Evolutionary conservation across 305 asterid genomes (phyloP).

Genomic region (Fraxinus angustifolia): DNA sequence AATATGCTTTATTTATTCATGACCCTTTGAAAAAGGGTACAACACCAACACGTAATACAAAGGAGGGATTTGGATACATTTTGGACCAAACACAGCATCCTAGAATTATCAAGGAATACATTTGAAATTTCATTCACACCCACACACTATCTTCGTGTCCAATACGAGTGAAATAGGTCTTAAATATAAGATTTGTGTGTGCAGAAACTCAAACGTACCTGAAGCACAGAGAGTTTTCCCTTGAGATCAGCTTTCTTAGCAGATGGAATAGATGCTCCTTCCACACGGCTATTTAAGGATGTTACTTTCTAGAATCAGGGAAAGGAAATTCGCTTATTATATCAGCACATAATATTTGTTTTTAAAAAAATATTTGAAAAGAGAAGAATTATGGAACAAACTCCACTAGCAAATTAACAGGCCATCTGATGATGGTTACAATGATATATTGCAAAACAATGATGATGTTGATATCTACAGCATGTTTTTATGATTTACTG

Average conservation of each 20-base stretch:
- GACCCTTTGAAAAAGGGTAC: neutral
- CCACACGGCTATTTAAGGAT: constrained; percentile 72
- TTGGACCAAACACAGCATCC: neutral
- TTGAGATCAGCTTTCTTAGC: constrained; percentile 84
- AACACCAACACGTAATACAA: neutral
- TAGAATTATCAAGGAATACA: neutral
- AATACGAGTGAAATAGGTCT: neutral
- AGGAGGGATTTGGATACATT: neutral
- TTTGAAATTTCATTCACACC: neutral
- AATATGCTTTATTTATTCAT: neutral
- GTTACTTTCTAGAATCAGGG: constrained; percentile 71
- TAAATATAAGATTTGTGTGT: neutral
- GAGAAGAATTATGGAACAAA: neutral
- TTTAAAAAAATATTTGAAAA: neutral
- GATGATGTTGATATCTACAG: neutral
- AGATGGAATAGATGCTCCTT: constrained; percentile 75
- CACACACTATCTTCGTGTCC: neutral
- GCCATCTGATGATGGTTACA: neutral
- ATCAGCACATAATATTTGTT: neutral
- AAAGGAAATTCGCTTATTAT: constrained; percentile 14
- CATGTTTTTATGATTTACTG: neutral
- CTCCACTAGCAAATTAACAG: neutral
- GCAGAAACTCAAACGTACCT: constrained; percentile 43
- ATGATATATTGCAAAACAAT: neutral
- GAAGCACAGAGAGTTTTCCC: constrained; percentile 67